A percentile compares a stretch with the other conserved stretches of the same genome.
Evolutionary conservation across 2,329 filamentous ascomycete genomes (phyloP).

Genomic region (Colletotrichum spaethianum): DNA sequence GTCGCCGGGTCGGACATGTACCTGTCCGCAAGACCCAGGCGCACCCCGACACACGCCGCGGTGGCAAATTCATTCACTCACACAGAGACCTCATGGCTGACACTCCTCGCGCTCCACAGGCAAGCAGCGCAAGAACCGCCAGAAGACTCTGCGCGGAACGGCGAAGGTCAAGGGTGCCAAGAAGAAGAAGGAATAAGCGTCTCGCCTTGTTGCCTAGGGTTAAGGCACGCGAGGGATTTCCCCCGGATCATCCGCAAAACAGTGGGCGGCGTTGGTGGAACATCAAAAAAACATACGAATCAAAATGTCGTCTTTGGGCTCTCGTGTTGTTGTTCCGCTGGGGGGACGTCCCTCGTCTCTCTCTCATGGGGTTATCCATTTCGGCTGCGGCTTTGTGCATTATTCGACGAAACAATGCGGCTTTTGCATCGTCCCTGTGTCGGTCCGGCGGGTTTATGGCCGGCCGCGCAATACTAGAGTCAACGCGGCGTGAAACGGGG

Average conservation of each 20-base stretch:
- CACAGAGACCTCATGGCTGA: slow-evolving; percentile 40
- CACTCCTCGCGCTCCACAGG: slow-evolving; percentile 69
- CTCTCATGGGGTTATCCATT: slow-evolving; percentile 26
- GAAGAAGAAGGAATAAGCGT: slow-evolving; percentile 91
- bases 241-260: slow-evolving; percentile 40
- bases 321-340: slow-evolving; percentile 27
- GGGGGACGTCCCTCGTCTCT: slow-evolving; percentile 29
- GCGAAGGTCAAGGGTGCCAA: slow-evolving; percentile 97
- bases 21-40: slow-evolving; percentile 29
- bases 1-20: not conserved
- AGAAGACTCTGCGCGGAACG: slow-evolving; percentile 98
- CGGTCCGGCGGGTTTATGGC: slow-evolving; percentile 27
- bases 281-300: slow-evolving; percentile 38
- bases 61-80: not conserved
- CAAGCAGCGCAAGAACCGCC: slow-evolving; percentile 99
- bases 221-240: slow-evolving; percentile 40
- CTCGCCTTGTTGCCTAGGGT: slow-evolving; percentile 48
- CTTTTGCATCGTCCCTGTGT: slow-evolving; percentile 41
- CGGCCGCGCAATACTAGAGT: slow-evolving; percentile 40
- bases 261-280: slow-evolving; percentile 41
- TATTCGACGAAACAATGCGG: slow-evolving; percentile 34
- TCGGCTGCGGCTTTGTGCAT: slow-evolving; percentile 39
- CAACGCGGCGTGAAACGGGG: slow-evolving; percentile 43
- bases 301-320: slow-evolving; percentile 41
- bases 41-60: slow-evolving; percentile 43